Evolutionary conservation across 495 filamentous ascomycete genomes (phyloP).

Genomic region (Aspergillus leporis): DNA sequence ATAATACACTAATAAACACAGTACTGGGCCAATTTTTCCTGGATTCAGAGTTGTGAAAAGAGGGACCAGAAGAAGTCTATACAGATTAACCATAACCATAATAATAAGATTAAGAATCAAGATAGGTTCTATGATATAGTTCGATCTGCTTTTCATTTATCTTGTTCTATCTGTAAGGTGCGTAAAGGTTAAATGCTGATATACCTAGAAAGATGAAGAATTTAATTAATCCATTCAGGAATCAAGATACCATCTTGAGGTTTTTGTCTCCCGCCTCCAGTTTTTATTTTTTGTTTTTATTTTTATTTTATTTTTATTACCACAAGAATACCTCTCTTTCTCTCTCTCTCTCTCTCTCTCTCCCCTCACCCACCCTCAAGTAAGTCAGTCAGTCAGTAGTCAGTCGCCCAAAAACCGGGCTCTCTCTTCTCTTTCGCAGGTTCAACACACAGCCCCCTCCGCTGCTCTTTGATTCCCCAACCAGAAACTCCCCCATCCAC

Average conservation of each 20-base stretch:
- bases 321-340: no score
- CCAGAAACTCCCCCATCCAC: constrained; percentile 6
- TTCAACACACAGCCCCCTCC: constrained; percentile 16
- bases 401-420: background rate
- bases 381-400: no score
- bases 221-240: background rate
- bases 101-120: constrained; percentile 5
- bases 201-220: background rate
- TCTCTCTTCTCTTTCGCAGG: constrained; percentile 3
- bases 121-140: constrained; percentile 1
- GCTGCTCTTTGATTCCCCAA: constrained; percentile 10
- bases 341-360: background rate
- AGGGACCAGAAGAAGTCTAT: constrained; percentile 2
- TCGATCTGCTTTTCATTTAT: constrained; percentile 1
- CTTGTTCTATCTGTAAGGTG: constrained; percentile 1
- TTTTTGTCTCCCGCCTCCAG: background rate
- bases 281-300: no score
- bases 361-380: background rate
- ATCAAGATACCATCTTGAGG: background rate
- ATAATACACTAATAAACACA: background rate
- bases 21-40: background rate
- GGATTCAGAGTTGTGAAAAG: background rate
- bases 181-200: background rate
- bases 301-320: no score
- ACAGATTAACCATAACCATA: constrained; percentile 6